phyloP scores from a whole-genome alignment of 108 stramenopile species.

The Licmophora abbreviata region DNA sequence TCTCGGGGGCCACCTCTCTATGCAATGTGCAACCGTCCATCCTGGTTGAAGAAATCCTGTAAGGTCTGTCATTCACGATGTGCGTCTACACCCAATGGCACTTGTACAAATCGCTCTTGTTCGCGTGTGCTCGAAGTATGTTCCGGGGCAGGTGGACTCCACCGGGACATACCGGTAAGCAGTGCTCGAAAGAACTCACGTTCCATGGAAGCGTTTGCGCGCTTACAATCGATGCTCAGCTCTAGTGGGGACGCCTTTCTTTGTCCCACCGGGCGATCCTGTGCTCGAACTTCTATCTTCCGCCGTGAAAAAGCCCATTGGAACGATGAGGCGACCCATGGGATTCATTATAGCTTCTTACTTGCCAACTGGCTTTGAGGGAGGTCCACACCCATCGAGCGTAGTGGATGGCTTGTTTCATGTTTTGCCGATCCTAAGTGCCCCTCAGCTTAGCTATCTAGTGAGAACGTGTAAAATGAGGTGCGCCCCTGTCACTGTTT shows the following conservation, averaged over 20 bases:
- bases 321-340: constrained; percentile 10
- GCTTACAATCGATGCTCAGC: constrained; percentile 21
- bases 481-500: neutral
- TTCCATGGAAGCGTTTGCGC: no score
- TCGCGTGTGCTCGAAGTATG: no score
- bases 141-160: no score
- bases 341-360: constrained; percentile 32
- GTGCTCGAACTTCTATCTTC: constrained; percentile 8
- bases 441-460: constrained; percentile 13
- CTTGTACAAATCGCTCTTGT: no score
- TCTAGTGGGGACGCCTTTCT: constrained; percentile 30
- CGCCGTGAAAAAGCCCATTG: neutral
- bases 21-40: no score
- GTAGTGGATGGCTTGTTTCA: constrained; percentile 21
- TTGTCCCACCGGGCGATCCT: constrained; percentile 29
- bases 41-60: no score
- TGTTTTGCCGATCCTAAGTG: constrained; percentile 18
- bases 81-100: no score
- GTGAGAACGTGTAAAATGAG: constrained; percentile 12
- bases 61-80: no score
- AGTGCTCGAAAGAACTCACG: no score
- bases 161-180: no score
- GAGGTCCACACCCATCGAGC: constrained; percentile 3
- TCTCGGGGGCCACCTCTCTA: no score
- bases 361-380: constrained; percentile 12